Base-by-base conservation (phyloP, 208 protist species). In the Wallacemonas sp. region DNA sequence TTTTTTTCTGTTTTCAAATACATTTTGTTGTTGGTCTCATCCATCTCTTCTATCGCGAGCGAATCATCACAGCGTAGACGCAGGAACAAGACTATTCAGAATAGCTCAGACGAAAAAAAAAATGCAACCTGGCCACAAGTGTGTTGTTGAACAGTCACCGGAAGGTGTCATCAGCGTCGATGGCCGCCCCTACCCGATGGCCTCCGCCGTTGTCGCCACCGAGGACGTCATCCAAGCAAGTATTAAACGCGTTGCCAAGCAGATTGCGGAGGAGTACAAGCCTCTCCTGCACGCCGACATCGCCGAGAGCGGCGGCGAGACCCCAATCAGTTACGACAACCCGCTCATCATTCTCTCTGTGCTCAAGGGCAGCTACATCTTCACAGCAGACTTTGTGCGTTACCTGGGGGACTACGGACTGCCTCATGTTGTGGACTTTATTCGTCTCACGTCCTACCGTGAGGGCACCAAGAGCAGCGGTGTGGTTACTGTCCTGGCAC, bases 351-450 rank as follows among this genome's bases (percentile, higher is more conserved):
- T 96, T 38, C 58, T 97, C 9, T 95, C 90, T n/a, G 73, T 97
- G 9, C 65, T 97, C 8, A 97, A 96, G 62, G 93, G 93, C 27
- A 90, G 80, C 62, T 97, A 95, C 78, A 88, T 96, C 47, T 96
- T 97, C 70, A 96, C 88, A 1, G 88, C 90, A 4, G 93, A 97
- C 53, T 55, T 97, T 22, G 77, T 90, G n/a, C 85, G 93, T 27
- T 89, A 88, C 60, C 75, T 97, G 3, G 64, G 70, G 17, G 88
- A 95, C 46, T 64, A 59, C 24, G 82, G 75, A 15, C 61, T 97
- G 11, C 82, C 86, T 5, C 72, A 92, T 64, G 82, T 93, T 8
- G 74, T 90, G 47, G 90, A 97, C 62, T 97, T 97, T 68, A 46
- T 97, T 17, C 82, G 90, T 15, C 36, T 95, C 1, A 55, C 78